Percentiles rank a stretch among this genome's conserved stretches.
Conservation (phyloP, 2,329 filamentous ascomycete species). For the Aspergillus melleus region DNA sequence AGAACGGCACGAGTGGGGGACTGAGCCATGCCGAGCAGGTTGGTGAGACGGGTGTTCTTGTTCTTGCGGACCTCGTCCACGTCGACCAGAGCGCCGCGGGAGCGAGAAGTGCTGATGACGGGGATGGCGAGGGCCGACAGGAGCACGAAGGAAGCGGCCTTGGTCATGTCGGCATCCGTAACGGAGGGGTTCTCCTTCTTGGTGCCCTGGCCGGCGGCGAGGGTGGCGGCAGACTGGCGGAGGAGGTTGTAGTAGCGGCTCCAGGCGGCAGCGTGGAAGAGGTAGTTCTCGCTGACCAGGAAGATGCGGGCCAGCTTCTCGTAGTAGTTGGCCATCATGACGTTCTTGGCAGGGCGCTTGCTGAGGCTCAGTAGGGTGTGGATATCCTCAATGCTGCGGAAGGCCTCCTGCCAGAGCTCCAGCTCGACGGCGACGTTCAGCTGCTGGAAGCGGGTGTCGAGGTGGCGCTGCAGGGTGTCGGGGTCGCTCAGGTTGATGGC, state of each 20-base stretch:
- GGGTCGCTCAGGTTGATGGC: conserved; percentile 98
- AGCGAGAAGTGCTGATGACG: conserved; percentile 97
- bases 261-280: conserved; percentile 98
- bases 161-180: conserved; percentile 85
- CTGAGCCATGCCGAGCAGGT: conserved; percentile 88
- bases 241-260: conserved; percentile 96
- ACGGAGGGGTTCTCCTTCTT: conserved; percentile 94
- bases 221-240: conserved; percentile 79
- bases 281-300: conserved; percentile 97
- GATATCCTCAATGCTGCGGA: conserved; percentile 98
- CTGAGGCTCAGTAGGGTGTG: conserved; percentile 95
- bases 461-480: conserved; percentile 92
- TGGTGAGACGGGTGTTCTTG: conserved; percentile 96
- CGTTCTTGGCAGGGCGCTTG: conserved; percentile 96
- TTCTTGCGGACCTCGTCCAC: conserved; percentile 97
- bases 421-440: conserved; percentile 97
- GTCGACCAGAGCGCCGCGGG: conserved; percentile 91
- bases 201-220: conserved; percentile 80
- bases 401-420: conserved; percentile 98
- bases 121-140: conserved; percentile 95
- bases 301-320: conserved; percentile 99
- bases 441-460: conserved; percentile 98
- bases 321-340: conserved; percentile 99
- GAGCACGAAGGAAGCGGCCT: conserved; percentile 92
- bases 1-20: conserved; percentile 84